A percentile compares a stretch with the other conserved stretches of the same genome.
phyloP scores from a whole-genome alignment of 306 rosid species.

The Acacia melanoxylon region DNA sequence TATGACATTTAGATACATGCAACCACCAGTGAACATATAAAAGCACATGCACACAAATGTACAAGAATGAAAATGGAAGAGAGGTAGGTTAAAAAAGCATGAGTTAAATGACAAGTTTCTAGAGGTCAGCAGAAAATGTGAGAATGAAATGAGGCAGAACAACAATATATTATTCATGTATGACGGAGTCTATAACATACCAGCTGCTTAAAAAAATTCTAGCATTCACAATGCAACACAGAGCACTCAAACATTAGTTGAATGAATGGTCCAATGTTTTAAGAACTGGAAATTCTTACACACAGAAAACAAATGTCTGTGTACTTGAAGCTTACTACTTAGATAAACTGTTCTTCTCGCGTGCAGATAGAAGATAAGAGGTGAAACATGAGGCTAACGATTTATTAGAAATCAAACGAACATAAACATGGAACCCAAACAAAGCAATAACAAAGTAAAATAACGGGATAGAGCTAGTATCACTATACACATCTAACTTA shows the following conservation, averaged over 20 bases:
- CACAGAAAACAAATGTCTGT: slow-evolving; percentile 21
- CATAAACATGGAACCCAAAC: slow-evolving; percentile 10
- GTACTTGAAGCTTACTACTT: slow-evolving; percentile 27
- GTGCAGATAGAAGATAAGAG: slow-evolving; percentile 24
- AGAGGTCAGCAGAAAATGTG: slow-evolving; percentile 19
- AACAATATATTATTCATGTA: background rate
- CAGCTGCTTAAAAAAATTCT: background rate
- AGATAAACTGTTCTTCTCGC: slow-evolving; percentile 24
- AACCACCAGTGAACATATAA: background rate
- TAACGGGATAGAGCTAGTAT: slow-evolving; percentile 7
- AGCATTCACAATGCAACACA: too few species aligned
- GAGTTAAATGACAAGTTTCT: background rate
- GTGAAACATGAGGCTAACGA: slow-evolving; percentile 11
- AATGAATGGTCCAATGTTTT: slow-evolving; percentile 9
- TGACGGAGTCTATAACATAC: background rate
- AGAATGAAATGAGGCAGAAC: slow-evolving; percentile 10
- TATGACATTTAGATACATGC: background rate
- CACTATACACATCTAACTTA: slow-evolving; percentile 38
- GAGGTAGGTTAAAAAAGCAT: background rate
- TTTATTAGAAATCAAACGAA: slow-evolving; percentile 10
- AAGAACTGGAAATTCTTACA: slow-evolving; percentile 15
- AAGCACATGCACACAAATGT: background rate
- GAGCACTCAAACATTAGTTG: background rate
- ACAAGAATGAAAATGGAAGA: background rate
- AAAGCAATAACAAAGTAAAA: slow-evolving; percentile 10